Evolutionary conservation across 2,329 filamentous ascomycete species (phyloP).

Genomic region (Aspergillus piperis): DNA sequence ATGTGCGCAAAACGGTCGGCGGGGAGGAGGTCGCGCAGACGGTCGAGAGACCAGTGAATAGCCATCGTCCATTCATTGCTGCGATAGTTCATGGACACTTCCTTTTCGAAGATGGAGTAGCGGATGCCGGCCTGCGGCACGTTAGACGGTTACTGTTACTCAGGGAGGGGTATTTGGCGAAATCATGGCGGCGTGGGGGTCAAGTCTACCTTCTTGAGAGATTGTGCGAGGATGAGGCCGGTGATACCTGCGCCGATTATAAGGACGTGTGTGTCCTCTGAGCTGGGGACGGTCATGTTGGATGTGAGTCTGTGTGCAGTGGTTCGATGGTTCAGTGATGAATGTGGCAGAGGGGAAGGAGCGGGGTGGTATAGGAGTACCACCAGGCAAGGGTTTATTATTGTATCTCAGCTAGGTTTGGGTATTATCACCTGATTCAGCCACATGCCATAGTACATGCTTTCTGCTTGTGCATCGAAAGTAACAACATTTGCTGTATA

Average conservation of each 20-base stretch:
- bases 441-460: too few relatives aligned
- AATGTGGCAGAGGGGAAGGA: not conserved
- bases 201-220: conserved; percentile 4
- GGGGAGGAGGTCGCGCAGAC: not conserved
- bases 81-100: conserved; percentile 10
- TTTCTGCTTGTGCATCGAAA: too few relatives aligned
- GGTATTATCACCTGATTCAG: too few relatives aligned
- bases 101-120: conserved; percentile 11
- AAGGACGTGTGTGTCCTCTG: conserved; percentile 3
- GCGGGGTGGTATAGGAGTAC: not conserved
- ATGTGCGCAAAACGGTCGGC: not conserved
- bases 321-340: too few relatives aligned
- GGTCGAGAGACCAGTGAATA: conserved; percentile 13
- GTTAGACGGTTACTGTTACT: not conserved
- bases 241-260: conserved; percentile 13
- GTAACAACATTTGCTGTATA: too few relatives aligned
- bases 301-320: not conserved
- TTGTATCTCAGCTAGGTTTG: not conserved
- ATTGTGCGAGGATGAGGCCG: conserved; percentile 8
- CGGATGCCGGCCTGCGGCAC: conserved; percentile 3
- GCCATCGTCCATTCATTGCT: conserved; percentile 17
- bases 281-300: not conserved
- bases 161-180: too few relatives aligned
- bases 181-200: not conserved
- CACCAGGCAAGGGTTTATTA: not conserved